Evolutionary conservation across 2,329 filamentous ascomycete genomes (phyloP).

Genomic region (Colletotrichum lupini): DNA sequence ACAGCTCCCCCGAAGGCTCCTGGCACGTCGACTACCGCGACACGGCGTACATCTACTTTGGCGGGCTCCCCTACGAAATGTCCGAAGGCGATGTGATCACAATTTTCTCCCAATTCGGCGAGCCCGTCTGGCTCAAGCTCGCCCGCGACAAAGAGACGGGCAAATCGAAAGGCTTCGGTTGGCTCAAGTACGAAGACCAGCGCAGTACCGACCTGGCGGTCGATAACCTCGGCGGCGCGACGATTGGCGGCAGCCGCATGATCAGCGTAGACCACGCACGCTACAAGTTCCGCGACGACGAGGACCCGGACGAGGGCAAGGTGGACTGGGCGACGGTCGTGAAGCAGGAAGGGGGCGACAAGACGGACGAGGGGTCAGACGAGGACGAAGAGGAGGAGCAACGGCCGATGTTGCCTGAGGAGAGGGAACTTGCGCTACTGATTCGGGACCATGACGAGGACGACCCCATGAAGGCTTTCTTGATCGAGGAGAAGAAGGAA

Average conservation of each 20-base stretch:
- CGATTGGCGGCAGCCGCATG: slow-evolving; percentile 77
- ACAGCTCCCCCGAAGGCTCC: slow-evolving; percentile 83
- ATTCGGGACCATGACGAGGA: slow-evolving; percentile 90
- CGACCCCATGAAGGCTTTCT: slow-evolving; percentile 94
- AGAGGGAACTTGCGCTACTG: slow-evolving; percentile 80
- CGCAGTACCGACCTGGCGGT: slow-evolving; percentile 95
- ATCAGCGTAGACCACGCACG: slow-evolving; percentile 92
- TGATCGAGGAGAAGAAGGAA: slow-evolving; percentile 91
- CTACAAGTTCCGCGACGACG: slow-evolving; percentile 89
- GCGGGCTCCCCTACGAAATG: slow-evolving; percentile 90
- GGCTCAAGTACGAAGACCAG: slow-evolving; percentile 98
- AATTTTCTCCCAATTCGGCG: slow-evolving; percentile 97
- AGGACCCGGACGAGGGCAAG: slow-evolving; percentile 69
- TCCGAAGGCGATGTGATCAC: slow-evolving; percentile 96
- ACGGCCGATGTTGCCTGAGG: slow-evolving; percentile 80
- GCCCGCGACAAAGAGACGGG: slow-evolving; percentile 96
- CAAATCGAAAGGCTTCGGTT: slow-evolving; percentile 93
- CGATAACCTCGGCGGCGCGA: slow-evolving; percentile 91
- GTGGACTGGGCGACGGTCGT: slow-evolving; percentile 70
- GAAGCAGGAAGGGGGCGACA: slow-evolving; percentile 61
- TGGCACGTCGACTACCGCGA: slow-evolving; percentile 99
- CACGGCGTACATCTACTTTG: slow-evolving; percentile 96
- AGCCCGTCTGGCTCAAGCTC: slow-evolving; percentile 92
- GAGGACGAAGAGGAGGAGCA: slow-evolving; percentile 54
- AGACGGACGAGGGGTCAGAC: slow-evolving; percentile 57